phyloP scores from a whole-genome alignment of 257 asterid genomes.

The Cinchona pubescens region DNA sequence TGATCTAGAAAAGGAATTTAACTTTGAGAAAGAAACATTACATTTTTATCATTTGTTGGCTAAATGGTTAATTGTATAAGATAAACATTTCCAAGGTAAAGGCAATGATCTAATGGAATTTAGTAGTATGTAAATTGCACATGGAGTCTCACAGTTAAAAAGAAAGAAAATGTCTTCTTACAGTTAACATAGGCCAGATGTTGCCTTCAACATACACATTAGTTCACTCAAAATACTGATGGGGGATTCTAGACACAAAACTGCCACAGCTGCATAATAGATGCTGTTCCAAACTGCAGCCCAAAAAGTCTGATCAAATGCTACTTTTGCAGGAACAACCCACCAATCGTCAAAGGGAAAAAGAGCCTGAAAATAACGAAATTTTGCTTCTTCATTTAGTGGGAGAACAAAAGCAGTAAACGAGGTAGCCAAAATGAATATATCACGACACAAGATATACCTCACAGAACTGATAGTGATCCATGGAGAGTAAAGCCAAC shows the following conservation, averaged over 20 bases:
- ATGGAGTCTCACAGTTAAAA: not conserved
- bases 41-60: too few species aligned
- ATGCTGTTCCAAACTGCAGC: slow-evolving; percentile 86
- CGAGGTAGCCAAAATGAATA: not conserved
- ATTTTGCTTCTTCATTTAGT: not conserved
- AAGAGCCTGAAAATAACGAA: slow-evolving; percentile 47
- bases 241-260: slow-evolving; percentile 75
- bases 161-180: slow-evolving; percentile 37
- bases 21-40: too few species aligned
- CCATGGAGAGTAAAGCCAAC: slow-evolving; percentile 77
- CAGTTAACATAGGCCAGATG: slow-evolving; percentile 82
- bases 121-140: not conserved
- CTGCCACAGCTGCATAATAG: slow-evolving; percentile 60
- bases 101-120: too few species aligned
- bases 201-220: too few species aligned
- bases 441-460: slow-evolving; percentile 24
- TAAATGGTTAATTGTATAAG: too few species aligned
- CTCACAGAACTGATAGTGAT: slow-evolving; percentile 89
- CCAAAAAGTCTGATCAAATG: slow-evolving; percentile 80
- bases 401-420: not conserved
- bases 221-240: slow-evolving; percentile 42
- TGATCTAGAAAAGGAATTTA: not conserved
- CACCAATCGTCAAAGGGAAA: slow-evolving; percentile 87
- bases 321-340: slow-evolving; percentile 89
- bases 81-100: too few species aligned